These are phyloP conservation scores for Favolaschia claudopus DNA, from an alignment of 768 basidiomycete species.

Conservation along the genomic window DNA sequence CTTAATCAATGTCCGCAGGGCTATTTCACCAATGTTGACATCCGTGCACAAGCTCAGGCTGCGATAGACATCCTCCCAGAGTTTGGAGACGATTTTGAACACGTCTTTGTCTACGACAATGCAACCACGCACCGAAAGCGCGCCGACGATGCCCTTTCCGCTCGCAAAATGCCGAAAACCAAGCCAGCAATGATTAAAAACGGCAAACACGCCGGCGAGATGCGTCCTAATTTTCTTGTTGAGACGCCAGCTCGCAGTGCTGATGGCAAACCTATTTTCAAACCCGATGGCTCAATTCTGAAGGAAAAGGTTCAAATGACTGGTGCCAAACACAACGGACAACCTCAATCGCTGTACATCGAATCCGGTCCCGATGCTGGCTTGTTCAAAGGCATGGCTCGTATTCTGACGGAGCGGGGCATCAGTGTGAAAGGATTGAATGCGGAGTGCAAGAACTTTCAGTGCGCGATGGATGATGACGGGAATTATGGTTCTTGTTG, in stretches of 20 bases:
- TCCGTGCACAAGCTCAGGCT: too few species aligned
- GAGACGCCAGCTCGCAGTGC: neutral
- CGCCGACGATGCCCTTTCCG: too few species aligned
- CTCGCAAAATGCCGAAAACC: too few species aligned
- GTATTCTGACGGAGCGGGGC: conserved; percentile 29
- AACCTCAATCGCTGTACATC: conserved; percentile 33
- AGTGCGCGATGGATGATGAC: conserved; percentile 28
- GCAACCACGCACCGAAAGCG: too few species aligned
- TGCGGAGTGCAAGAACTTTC: conserved; percentile 30
- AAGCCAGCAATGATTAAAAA: too few species aligned
- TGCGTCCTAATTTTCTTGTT: too few species aligned
- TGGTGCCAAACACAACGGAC: too few species aligned
- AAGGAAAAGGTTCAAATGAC: too few species aligned
- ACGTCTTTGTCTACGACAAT: too few species aligned
- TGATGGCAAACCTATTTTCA: neutral
- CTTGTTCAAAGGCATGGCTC: conserved; percentile 36
- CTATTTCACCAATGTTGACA: too few species aligned
- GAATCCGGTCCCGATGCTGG: conserved; percentile 23
- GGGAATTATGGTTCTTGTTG: conserved; percentile 28
- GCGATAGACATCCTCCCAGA: conserved; percentile 32
- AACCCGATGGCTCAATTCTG: neutral
- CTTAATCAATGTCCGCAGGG: too few species aligned
- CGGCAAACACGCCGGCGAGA: too few species aligned
- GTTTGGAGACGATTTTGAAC: conserved; percentile 28
- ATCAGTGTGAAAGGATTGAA: conserved; percentile 6